A percentile compares a stretch with the other conserved stretches of the same genome.
Conservation (phyloP, 257 asterid species). For the Hygrophila difformis region DNA sequence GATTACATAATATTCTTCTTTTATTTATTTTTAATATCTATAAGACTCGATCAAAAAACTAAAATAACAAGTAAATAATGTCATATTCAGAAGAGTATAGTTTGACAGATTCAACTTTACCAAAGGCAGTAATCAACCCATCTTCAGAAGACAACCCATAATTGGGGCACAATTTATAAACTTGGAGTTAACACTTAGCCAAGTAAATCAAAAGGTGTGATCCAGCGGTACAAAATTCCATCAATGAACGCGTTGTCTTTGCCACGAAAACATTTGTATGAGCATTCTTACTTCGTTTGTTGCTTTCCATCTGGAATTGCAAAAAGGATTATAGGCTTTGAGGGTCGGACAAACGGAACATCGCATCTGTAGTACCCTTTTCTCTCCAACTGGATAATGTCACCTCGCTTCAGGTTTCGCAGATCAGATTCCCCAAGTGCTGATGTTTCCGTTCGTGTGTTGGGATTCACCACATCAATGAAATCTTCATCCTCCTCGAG, state of each 20-base stretch:
- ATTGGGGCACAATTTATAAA: background rate
- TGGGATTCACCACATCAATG: slow-evolving; percentile 62
- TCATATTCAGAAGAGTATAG: too few species aligned
- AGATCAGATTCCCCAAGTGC: slow-evolving; percentile 84
- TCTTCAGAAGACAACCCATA: background rate
- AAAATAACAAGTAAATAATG: too few species aligned
- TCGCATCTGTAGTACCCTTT: slow-evolving; percentile 91
- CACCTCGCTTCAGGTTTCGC: slow-evolving; percentile 81
- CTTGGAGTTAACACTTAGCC: background rate
- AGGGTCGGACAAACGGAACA: slow-evolving; percentile 53
- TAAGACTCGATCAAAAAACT: too few species aligned
- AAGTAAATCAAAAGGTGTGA: background rate
- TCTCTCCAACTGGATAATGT: slow-evolving; percentile 79
- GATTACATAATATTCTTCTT: too few species aligned
- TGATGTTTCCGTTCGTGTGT: slow-evolving; percentile 53
- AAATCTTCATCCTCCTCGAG: slow-evolving; percentile 90
- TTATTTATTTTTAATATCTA: too few species aligned
- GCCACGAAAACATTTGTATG: background rate
- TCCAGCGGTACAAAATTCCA: background rate
- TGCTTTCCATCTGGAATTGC: slow-evolving; percentile 93
- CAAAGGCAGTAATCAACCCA: too few species aligned
- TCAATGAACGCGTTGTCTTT: too few species aligned
- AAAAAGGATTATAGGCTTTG: slow-evolving; percentile 60
- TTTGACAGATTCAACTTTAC: too few species aligned
- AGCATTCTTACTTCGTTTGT: slow-evolving; percentile 40